A percentile compares a stretch with the other conserved stretches of the same genome.
Evolutionary conservation across 192 early-diverging fungal species (phyloP).

Genomic region (Entophlyctis luteolus): DNA sequence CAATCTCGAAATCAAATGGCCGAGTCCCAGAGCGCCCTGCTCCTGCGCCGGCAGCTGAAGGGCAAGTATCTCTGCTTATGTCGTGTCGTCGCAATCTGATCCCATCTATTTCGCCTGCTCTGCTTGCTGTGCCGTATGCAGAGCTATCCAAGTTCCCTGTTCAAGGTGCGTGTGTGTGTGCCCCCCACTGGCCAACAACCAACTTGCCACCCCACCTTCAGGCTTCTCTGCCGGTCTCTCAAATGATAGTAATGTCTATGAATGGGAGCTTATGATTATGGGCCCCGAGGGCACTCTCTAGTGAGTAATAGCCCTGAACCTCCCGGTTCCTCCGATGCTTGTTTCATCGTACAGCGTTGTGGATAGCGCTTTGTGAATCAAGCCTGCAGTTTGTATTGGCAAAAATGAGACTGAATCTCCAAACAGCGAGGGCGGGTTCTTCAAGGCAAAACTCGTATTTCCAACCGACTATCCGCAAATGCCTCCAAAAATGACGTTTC

Average conservation of each 20-base stretch:
- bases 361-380: no score
- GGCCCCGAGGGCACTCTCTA: slow-evolving; percentile 84
- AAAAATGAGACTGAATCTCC: neutral
- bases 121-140: slow-evolving; percentile 28
- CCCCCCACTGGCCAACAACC: neutral
- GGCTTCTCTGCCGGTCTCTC: slow-evolving; percentile 89
- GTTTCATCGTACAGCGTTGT: no score
- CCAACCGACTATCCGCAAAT: slow-evolving; percentile 69
- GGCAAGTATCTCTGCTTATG: slow-evolving; percentile 11
- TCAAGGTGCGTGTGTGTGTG: slow-evolving; percentile 31
- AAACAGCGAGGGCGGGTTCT: slow-evolving; percentile 86
- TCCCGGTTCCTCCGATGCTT: no score
- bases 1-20: neutral
- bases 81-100: neutral
- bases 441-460: slow-evolving; percentile 62
- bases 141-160: slow-evolving; percentile 72
- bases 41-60: slow-evolving; percentile 38
- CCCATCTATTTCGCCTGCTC: no score
- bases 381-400: no score
- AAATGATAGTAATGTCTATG: slow-evolving; percentile 78
- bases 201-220: slow-evolving; percentile 4
- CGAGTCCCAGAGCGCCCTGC: slow-evolving; percentile 33
- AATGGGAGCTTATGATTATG: slow-evolving; percentile 86
- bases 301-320: slow-evolving; percentile 49
- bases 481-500: slow-evolving; percentile 87